Evolutionary conservation across 495 filamentous ascomycete genomes (phyloP), one percentile per base, ranked within the genome.

Genomic region (Penicillium coprophilum): DNA sequence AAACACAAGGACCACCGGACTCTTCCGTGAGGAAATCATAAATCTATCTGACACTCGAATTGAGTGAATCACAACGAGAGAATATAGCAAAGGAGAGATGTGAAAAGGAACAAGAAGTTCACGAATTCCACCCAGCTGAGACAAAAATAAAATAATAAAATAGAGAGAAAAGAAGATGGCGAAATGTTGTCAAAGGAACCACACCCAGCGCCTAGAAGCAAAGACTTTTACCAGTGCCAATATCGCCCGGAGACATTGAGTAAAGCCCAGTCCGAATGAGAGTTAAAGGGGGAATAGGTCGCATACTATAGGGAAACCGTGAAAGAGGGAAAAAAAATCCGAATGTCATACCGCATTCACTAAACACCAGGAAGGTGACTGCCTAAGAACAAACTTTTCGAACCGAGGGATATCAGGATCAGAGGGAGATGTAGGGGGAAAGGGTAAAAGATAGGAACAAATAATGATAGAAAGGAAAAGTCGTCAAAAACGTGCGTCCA

Each of bases 381-480:
- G 66, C 70, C 62, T 69, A 73, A 72, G 59, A 66, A 71, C 71
- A 60, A 71, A 75, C 71, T 74, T 77, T 76, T 74, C 66, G 69
- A 79, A 72, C 66, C 68, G 69, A 75, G 74, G 76, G 76, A 79
- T 79, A 79, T 79, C 76, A 76, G 71, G 71, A 74, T 71, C 69
- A 68, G 71, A 61, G 34, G 62, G 55, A 63, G 64, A 62, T 55
- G 63, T 59, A 61, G 59, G 39, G 58, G 58, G 56, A 67, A 64
- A 70, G 56, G 55, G 63, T 61, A 61, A 56, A 60, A 60, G 48
- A 32, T 46, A 23, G 41, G 30, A 54, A 61, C 50, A 60, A 62
- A 66, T 46, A 44, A 27, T 39, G 47, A 59, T 43, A 32, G 61
- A 70, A 67, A 63, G 61, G 60, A 63, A 60, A 68, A 67, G 71